phyloP scores from a whole-genome alignment of 2,329 filamentous ascomycete species.

The Aspergillus aculeatinus region DNA sequence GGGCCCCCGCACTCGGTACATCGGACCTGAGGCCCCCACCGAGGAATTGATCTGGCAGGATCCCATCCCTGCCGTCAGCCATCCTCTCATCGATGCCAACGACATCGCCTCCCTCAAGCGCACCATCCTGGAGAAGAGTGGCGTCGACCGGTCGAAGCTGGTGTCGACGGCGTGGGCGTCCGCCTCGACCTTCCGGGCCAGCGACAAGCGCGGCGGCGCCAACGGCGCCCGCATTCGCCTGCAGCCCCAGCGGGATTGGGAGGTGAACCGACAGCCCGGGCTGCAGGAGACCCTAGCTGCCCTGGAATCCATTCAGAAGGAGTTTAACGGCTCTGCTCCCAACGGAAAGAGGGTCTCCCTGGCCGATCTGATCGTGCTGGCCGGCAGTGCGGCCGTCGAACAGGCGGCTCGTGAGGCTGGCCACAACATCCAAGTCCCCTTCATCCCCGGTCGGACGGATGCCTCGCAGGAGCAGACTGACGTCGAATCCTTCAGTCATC shows the following conservation, averaged over 20 bases:
- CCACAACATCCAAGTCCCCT: slow-evolving; percentile 61
- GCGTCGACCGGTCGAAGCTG: slow-evolving; percentile 60
- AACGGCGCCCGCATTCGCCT: slow-evolving; percentile 78
- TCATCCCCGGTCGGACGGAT: slow-evolving; percentile 70
- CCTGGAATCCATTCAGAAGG: slow-evolving; percentile 64
- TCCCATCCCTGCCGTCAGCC: slow-evolving; percentile 61
- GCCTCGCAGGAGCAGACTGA: slow-evolving; percentile 73
- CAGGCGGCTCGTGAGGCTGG: slow-evolving; percentile 56
- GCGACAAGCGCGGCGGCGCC: slow-evolving; percentile 79
- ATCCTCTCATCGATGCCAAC: slow-evolving; percentile 59
- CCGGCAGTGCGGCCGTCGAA: slow-evolving; percentile 69
- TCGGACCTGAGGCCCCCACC: slow-evolving; percentile 71
- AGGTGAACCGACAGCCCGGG: slow-evolving; percentile 70
- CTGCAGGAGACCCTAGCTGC: slow-evolving; percentile 61
- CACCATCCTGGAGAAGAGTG: slow-evolving; percentile 61
- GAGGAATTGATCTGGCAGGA: slow-evolving; percentile 75
- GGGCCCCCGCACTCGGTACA: slow-evolving; percentile 67
- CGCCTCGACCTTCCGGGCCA: slow-evolving; percentile 69
- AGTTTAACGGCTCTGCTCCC: slow-evolving; percentile 58
- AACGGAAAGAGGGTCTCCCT: slow-evolving; percentile 70
- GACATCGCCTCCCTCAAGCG: slow-evolving; percentile 68
- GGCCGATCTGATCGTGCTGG: slow-evolving; percentile 77
- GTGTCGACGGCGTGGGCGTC: slow-evolving; percentile 68
- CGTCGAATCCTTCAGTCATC: slow-evolving; percentile 59
- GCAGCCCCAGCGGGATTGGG: slow-evolving; percentile 69